Evolutionary conservation across 2,329 filamentous ascomycete species (phyloP).

Genomic region (Colletotrichum sp.): DNA sequence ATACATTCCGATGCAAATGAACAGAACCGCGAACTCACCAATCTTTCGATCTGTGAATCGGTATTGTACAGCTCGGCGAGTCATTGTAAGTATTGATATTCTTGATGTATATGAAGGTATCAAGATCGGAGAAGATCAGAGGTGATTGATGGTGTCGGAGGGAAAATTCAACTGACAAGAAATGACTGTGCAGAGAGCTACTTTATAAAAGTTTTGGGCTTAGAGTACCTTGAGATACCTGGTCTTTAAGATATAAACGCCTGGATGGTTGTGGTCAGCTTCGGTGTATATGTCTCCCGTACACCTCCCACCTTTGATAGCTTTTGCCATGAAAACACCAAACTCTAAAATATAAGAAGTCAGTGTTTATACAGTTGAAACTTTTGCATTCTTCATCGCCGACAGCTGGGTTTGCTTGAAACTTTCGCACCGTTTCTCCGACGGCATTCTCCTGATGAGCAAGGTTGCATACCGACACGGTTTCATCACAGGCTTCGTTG

Average conservation of each 20-base stretch:
- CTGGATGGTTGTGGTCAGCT: not conserved
- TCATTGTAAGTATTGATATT: not conserved
- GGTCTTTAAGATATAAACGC: not conserved
- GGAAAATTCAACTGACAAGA: not conserved
- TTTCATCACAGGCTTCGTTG: not conserved
- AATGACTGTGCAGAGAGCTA: not conserved
- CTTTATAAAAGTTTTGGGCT: not conserved
- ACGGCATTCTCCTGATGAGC: not conserved
- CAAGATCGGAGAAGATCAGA: not conserved
- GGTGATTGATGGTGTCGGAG: not conserved
- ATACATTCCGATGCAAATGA: not conserved
- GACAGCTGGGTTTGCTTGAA: not conserved
- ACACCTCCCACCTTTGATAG: not conserved
- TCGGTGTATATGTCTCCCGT: not conserved
- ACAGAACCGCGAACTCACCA: not conserved
- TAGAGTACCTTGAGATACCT: not conserved
- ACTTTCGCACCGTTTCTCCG: not conserved
- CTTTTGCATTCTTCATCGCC: not conserved
- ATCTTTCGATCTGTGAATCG: not conserved
- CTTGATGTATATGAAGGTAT: not conserved
- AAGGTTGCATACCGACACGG: not conserved
- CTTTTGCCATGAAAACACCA: not conserved
- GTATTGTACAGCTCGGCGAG: not conserved
- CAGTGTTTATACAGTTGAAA: not conserved
- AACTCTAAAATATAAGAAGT: not conserved